Evolutionary conservation across 2,329 filamentous ascomycete genomes (phyloP), one percentile per base, ranked within the genome.

Genomic region (Colletotrichum musicola): DNA sequence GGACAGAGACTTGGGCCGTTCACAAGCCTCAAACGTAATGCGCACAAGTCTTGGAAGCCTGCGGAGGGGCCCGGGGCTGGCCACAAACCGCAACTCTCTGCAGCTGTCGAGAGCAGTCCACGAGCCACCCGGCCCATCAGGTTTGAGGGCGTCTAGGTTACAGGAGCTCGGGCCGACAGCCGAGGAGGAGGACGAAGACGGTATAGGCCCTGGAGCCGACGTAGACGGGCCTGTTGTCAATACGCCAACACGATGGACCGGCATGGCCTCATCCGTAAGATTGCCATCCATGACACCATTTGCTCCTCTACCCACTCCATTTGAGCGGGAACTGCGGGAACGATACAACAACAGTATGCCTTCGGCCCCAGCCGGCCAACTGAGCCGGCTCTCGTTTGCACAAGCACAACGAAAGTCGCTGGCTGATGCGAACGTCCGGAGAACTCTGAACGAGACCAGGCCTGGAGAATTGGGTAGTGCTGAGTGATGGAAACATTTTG

Each of bases 201-300:
- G 50, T n/a, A 25, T 38, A 16, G 60, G 42, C 6, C 58, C 60
- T 9, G 70, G 59, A 13, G 44, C 25, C 16, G 68, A 68, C 18
- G 50, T 38, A 6, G 54, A 62, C 27, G 46, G 55, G 27, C 51
- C 64, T 4, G 25, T 68, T 13, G 63, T 81, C 14, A 79, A 81
- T 55, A 85, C 83, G 7, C 83, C 83, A 2, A 85, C 82, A n/a
- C 82, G 82, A 57, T 81, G 82, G 78, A 84, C 82, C 3, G 81
- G 84, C 4, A 76, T 80, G 58, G 75, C 80, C 6, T 76, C 80
- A 35, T 77, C 80, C 5, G 77, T 81, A 6, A 79, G 77, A 35
- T 73, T 79, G 54, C 77, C 80, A 13, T 79, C 83, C 9, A 84
- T 82, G 4, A 84, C 82, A 4, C 82, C 82, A 4, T 76, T 77